Evolutionary conservation across 208 protist genomes (phyloP).

Genomic region (Leishmania tropica): DNA sequence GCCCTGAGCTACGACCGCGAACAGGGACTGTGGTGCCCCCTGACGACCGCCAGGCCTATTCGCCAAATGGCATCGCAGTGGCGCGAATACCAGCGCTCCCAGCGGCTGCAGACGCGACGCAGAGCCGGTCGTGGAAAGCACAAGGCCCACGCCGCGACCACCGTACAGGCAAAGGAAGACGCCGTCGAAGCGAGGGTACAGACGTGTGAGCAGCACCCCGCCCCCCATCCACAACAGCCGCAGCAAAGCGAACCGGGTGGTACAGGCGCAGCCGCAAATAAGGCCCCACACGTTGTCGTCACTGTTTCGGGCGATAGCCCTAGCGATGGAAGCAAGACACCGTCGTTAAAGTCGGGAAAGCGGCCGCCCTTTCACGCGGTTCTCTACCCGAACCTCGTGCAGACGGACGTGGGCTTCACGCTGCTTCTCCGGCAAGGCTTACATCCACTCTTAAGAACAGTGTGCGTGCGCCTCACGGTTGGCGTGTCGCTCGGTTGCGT

Average conservation of each 20-base stretch:
- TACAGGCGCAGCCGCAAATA: neutral
- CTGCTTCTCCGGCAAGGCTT: conserved; percentile 47
- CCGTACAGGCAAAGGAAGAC: conserved; percentile 6
- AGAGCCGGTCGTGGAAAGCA: conserved; percentile 12
- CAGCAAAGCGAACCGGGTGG: neutral
- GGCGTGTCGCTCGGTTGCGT: conserved; percentile 44
- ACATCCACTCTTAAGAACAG: conserved; percentile 34
- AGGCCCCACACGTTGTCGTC: conserved; percentile 3
- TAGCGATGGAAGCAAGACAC: neutral
- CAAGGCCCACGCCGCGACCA: conserved; percentile 9
- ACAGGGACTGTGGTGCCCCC: conserved; percentile 49
- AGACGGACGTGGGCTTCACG: conserved; percentile 48
- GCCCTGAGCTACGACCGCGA: conserved; percentile 55
- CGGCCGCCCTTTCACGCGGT: conserved; percentile 50
- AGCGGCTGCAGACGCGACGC: neutral
- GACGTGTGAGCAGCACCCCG: conserved; percentile 18
- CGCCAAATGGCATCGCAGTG: conserved; percentile 26
- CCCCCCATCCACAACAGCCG: neutral
- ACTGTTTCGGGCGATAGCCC: conserved; percentile 3
- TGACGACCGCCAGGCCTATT: conserved; percentile 40
- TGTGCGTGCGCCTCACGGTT: conserved; percentile 40
- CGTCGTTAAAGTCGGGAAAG: conserved; percentile 7
- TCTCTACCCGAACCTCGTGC: conserved; percentile 70
- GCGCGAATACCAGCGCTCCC: conserved; percentile 9
- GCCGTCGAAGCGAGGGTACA: conserved; percentile 20